Evolutionary conservation across 495 filamentous ascomycete species (phyloP).

Genomic region (Pyronema omphalodes): DNA sequence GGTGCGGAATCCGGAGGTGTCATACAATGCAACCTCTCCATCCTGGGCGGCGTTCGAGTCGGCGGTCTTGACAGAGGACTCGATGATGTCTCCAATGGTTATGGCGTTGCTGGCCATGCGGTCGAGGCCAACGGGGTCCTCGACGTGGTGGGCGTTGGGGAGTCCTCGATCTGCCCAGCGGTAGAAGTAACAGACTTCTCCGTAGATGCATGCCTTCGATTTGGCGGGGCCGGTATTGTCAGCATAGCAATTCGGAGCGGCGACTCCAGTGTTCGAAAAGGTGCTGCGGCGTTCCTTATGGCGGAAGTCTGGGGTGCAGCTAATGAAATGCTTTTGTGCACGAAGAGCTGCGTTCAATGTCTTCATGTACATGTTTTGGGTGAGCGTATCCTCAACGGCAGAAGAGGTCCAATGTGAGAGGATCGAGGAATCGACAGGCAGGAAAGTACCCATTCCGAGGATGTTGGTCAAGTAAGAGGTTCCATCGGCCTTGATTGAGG

Average conservation of each 20-base stretch:
- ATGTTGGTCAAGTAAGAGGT: conserved; percentile 15
- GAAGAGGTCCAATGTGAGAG: conserved; percentile 13
- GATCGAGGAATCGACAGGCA: conserved; percentile 11
- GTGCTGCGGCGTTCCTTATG: conserved; percentile 2
- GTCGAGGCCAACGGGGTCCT: conserved; percentile 18
- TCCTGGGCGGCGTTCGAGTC: neutral
- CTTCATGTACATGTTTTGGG: conserved; percentile 18
- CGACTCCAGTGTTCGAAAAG: neutral
- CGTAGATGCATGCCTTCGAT: conserved; percentile 13
- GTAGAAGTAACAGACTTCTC: conserved; percentile 17
- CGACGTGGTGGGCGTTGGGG: conserved; percentile 11
- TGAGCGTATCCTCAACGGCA: conserved; percentile 14
- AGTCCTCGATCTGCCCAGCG: conserved; percentile 21
- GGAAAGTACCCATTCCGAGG: conserved; percentile 13
- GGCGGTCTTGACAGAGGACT: conserved; percentile 9
- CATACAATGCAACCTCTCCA: neutral
- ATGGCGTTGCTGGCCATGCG: conserved; percentile 12
- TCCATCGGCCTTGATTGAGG: conserved; percentile 5
- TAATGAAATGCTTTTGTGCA: conserved; percentile 16
- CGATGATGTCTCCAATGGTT: conserved; percentile 9
- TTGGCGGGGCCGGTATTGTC: conserved; percentile 18
- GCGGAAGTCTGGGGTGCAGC: conserved; percentile 14
- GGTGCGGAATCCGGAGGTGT: neutral
- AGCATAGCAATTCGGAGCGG: conserved; percentile 1
- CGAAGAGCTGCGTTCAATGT: conserved; percentile 16